Evolutionary conservation across 2,329 filamentous ascomycete species (phyloP), one percentile per base, ranked within the genome.

Genomic region (Colletotrichum karsti): DNA sequence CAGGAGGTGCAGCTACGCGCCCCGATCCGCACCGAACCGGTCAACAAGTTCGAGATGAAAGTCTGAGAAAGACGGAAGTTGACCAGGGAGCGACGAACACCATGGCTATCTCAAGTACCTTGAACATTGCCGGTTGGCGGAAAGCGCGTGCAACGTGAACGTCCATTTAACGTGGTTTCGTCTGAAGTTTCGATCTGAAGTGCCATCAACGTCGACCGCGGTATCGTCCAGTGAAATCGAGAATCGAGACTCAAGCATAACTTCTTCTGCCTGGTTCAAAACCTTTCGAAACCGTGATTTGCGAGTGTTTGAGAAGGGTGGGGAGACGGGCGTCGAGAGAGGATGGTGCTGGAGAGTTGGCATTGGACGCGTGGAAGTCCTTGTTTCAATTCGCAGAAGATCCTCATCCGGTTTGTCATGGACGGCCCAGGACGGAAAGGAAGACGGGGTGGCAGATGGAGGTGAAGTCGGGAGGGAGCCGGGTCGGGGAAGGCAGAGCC

Each of bases 291-390:
- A 53, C 50, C 24, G 56, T 61, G 63, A 69, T 44, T 69, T 62
- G 26, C 51, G 35, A 51, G 66, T 51, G 66, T 69, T 67, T 62
- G 66, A 69, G 63, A 69, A 55, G 55, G 30, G 63, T 67, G 66
- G 66, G 50, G 46, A 30, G 39, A n/a, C 24, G 37, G 61, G 60
- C 37, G 61, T 33, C 37, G 44, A 44, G 24, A 15, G 44, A 39
- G 28, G 30, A 20, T 55, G 53, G 7, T 33, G 15, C 41, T 24
- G 33, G 42, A 28, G 8, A 35, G 44, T 61, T 39, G 18, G 33
- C 33, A 50, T 37, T 62, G 42, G 48, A 61, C 55, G 66, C 66
- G 56, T 61, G 63, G 24, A 67, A 55, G 30, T 56, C 62, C 66
- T 53, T 61, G 66, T 67, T 69, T 67, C 46, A 69, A 69, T 56